Base-by-base conservation (phyloP, 768 basidiomycete species). In the Mycena alexandri region DNA sequence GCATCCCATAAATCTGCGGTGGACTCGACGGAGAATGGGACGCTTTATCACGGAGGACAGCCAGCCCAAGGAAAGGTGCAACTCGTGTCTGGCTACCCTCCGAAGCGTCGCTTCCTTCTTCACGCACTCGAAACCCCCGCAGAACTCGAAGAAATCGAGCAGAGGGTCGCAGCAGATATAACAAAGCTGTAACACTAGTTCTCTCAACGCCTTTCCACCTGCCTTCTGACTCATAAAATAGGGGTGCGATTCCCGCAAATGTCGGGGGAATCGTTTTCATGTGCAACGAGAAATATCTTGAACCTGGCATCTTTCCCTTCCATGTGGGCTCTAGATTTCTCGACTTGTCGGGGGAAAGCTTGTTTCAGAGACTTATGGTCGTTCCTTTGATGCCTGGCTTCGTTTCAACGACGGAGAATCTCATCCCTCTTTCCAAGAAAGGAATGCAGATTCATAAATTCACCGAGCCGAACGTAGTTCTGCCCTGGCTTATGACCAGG, bases 61-160 rank as follows among this genome's bases (percentile, higher is more conserved):
- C 25, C 44, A 29, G 43, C 57, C 46, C 25, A 59, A 59, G 34
- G 33, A 33, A 59, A 59, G 10, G 34, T 59, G 43, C 44, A 59
- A 46, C n/a, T 59, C 11, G 44, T 59, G 29, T 59, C 57, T 48
- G 57, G 57, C 34, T 48, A 46, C 25, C n/a, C 19, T n/a, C 57
- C 16, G 44, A 59, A 47, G 36, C 57, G 44, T 59, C 57, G 44
- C 44, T 59, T 59, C 46, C 44, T 55, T 58, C n/a, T 59, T n/a
- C 57, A 59, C 17, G 36, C 25, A 33, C 25, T 59, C 33, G 25
- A 47, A 11, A 21, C 57, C 19, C 19, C 22, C 19, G 33, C 57
- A 46, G 34, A 12, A 46, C 44, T 59, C 33, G 29, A 33, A 9
- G 57, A 59, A 33, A 47, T 38, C 21, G 57, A 59, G 29, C 57